Base-by-base conservation (phyloP, 2,329 filamentous ascomycete species). In the Coniella lustricola region DNA sequence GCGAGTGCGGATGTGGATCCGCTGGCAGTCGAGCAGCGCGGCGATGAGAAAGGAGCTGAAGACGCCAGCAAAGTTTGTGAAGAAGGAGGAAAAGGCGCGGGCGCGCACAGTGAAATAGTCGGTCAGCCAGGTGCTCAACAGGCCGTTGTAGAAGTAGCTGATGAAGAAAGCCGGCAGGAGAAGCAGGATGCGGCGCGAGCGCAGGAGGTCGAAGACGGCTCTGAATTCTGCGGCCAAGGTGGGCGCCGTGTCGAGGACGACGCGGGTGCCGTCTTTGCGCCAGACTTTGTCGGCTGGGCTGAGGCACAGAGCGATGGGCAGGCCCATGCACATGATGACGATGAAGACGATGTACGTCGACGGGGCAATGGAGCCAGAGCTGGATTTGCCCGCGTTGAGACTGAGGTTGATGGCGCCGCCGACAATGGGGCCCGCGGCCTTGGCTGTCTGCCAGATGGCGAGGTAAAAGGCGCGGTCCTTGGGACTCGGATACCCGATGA, bases 401-500 rank as follows among this genome's bases (percentile, higher is more conserved):
- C 52, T 50, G 5, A 56, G 46, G 46, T 54, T 56, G 45, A 56
- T 56, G 14, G 54, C 54, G 4, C 54, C 54, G 3, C 54, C 54
- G 8, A 56, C 40, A 7, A 56, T 56, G 16, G 50, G 50, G 10
- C 50, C 50, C 2, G 46, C 41, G 5, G 50, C 46, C 37, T 52
- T 52, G 25, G 50, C 50, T 4, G 46, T 49, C n/a, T 52, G 72
- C 61, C 70, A 69, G 71, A 53, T 70, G 68, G 34, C 51, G 60
- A 73, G 66, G 48, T 73, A 75, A 34, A 60, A 64, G 2, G 71
- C 73, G 41, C 72, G 60, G 50, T 74, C 75, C 2, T 61, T 54
- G 1, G 67, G 64, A 51, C 75, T 73, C 0, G 73, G 70, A 40
- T 76, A 76, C 0, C 71, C 72, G 10, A 74, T 59, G 0, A 71